Base-by-base conservation (phyloP, 2,329 filamentous ascomycete species). In the Calonectria henricotiae region DNA sequence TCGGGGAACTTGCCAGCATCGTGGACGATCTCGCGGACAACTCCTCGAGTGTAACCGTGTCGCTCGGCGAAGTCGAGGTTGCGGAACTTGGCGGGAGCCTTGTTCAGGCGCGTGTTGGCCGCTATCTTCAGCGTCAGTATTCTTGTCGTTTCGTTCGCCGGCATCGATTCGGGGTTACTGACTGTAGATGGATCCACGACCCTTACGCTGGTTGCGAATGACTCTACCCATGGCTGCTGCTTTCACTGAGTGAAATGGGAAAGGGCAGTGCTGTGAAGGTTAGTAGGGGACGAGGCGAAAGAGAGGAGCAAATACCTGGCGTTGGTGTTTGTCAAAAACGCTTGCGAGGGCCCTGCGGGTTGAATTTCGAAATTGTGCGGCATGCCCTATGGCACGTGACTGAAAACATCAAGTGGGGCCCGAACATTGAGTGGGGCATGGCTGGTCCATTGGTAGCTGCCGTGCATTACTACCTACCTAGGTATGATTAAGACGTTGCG, bases 21-120 rank as follows among this genome's bases (percentile, higher is more conserved):
- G 92, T 99, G 96, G 88, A 99, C 93, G 87, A 98, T 98, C 84
- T 98, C 94, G 92, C 96, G 98, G 85, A 99, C 95, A 78, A 98
- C 91, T 88, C 96, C 96, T 81, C 96, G 94, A 84, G 97, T 89
- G 90, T 99, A 99, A 82, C 96, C 96, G 91, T 98, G 96, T 85
- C 94, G 92, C 90, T 98, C 95, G 85, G 95, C 92, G 86, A 90
- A 99, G 86, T 99, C 96, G 91, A 98, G 94, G 81, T 91, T 94
- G 87, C 96, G 91, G 93, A 99, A 98, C 89, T 97, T 93, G 83
- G 96, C 86, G 71, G 83, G 84, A 70, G 83, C 84, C 92, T 98
- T 98, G 90, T 96, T 96, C 84, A 98, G 91, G 87, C 93, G 93
- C 87, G 93, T 95, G 88, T 93, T 90, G 86, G 92, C 91, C 87